Evolutionary conservation across 495 filamentous ascomycete species (phyloP), one percentile per base, ranked within the genome.

Genomic region (Lasiosphaeria miniovina): DNA sequence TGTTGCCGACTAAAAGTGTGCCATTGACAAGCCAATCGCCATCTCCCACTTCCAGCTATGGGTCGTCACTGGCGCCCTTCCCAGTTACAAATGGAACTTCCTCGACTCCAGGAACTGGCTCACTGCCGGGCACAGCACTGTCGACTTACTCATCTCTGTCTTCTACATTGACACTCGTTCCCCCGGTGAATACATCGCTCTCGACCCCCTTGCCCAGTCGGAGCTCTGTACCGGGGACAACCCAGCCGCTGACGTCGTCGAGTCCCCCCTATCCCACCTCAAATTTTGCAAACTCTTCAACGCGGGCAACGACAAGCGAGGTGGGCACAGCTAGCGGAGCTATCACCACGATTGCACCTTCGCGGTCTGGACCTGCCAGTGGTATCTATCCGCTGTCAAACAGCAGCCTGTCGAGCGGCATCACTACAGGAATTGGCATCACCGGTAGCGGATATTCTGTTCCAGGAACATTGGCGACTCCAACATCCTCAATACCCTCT

Each of bases 61-160:
- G 48, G 4, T 58, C 34, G 4, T 58, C 51, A 14, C 51, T 45
- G 6, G 61, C 36, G 10, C 57, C 61, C 5, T 63, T 59, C 36
- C 61, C 61, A 24, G n/a, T 63, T 12, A 63, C 50, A 32, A 63
- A 63, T 51, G 57, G 53, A 15, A 59, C 62, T 3, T 40, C 52
- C 17, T 36, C 55, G 11, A 53, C 49, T 31, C 43, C 55, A 8
- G 60, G 61, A 14, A 69, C 62, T 35, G 36, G 35, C 17, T 55
- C 55, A 34, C 4, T 48, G 14, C 8, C 59, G 6, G 58, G 53
- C n/a, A 56, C 57, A 10, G 14, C 33, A 6, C 17, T 53, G 36
- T 52, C 61, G 32, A 32, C 35, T 12, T 38, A 12, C 34, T 15
- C 40, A 49, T 12, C 33, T 10, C 9, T 45, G 3, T 36, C 40